Base-by-base conservation (phyloP, 2,329 filamentous ascomycete species). In the Aspergillus sclerotialis region DNA sequence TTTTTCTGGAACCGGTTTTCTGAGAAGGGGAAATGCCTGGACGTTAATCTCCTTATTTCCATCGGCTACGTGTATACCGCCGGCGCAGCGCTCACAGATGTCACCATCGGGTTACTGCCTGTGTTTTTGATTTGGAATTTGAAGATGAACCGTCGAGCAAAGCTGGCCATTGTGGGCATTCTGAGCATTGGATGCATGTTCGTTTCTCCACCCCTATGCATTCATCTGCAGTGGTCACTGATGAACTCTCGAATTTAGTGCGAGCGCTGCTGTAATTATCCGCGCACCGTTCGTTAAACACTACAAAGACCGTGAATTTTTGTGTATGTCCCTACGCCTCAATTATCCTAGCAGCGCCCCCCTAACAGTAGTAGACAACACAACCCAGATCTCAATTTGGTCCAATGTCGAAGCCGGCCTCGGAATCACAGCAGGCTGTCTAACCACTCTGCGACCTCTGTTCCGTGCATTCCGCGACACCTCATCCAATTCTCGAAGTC, bases 71-170 rank as follows among this genome's bases (percentile, higher is more conserved):
- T 70, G 2, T 73, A 74, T 48, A 72, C 68, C 35, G 62, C 52
- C 2, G 62, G 65, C 15, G 59, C 63, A 14, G 51, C 61, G 23
- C 49, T 65, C 4, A 66, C 68, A 25, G 72, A 76, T 46, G 67
- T 73, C 26, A 69, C 66, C 2, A 57, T 75, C n/a, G 62, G 66
- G 5, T 59, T 74, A 21, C 53, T 76, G 2, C 73, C 72, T 0
- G 64, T 70, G 4, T 69, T 70, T 34, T 55, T 80, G 8, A 63
- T 80, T 2, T 73, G 65, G 60, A 61, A 67, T 14, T 50, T 80
- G 17, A 67, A 73, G 36, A 75, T 80, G 66, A 67, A 68, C 28
- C 49, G 36, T 5, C 64, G 62, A 34, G 69, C 65, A 2, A 79
- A 77, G 44, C 12, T 67, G 2, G 64, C 72, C 1, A 56, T 78